Evolutionary conservation across 2,329 filamentous ascomycete species (phyloP), one percentile per base, ranked within the genome.

Genomic region (Didymosphaeria variabile): DNA sequence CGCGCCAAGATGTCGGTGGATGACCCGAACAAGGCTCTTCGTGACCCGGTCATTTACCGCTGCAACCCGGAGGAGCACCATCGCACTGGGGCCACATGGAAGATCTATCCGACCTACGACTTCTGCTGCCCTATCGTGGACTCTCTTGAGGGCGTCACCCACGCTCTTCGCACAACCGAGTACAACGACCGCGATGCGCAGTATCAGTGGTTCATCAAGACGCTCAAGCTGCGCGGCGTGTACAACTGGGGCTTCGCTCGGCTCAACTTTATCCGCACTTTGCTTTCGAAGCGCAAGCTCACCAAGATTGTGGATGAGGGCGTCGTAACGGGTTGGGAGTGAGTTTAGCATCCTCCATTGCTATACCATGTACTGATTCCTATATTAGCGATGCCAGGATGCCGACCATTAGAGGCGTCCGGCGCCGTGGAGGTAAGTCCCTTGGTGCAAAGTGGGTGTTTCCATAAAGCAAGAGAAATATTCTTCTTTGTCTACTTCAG

Each of bases 31-130:
- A 97, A 97, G 81, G 93, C 95, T 56, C 90, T 98, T 87, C 88
- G 95, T 67, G 95, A 99, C 79, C 95, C 95, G 13, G 94, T 98
- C 79, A 96, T 99, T 79, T 98, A 97, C 85, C 90, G 95, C 68
- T 97, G 93, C 87, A 97, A 97, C 73, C 84, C 87, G 6, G 76
- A 85, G 52, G 78, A 83, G 12, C 91, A 95, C 78, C 92, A 95
- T 82, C 88, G 92, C 68, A 95, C 92, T 1, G 91, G 91, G 34
- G 86, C 83, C 60, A 88, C 85, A 63, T 94, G 91, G 91, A 94
- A 94, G 81, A 90, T 93, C 75, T 94, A 94, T 80, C 91, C 91
- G 36, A 94, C 90, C 66, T 95, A 95, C 82, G 92, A 95, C 77
- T 92, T 94, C 75, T 91, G 91, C 65, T 93, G 91, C 79, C 92